A percentile compares a stretch with the other conserved stretches of the same genome.
These are phyloP conservation scores for Aegilops longissima DNA, from an alignment of 176 grass and related monocot genomes.

Conservation along the genomic window DNA sequence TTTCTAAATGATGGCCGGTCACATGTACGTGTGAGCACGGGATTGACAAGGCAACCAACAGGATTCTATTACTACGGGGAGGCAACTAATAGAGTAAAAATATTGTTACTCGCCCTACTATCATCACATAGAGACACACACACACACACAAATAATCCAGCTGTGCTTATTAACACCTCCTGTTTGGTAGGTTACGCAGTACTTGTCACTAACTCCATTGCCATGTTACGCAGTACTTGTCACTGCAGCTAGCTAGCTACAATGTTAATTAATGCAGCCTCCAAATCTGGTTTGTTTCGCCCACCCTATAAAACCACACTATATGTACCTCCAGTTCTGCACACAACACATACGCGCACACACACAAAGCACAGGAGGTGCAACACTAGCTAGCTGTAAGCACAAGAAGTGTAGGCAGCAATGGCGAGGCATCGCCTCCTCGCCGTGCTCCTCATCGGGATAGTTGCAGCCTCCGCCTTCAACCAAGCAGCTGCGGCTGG, in stretches of 20 bases:
- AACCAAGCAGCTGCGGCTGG: not conserved
- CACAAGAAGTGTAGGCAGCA: not conserved
- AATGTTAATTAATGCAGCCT: not conserved
- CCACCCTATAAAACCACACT: not conserved
- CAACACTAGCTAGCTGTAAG: not conserved
- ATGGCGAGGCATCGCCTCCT: slow-evolving; percentile 11
- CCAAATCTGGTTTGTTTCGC: not conserved
- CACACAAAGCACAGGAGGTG: not conserved
- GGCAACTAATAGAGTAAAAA: not conserved
- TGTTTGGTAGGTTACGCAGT: not conserved
- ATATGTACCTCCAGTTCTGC: not conserved
- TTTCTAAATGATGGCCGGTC: not conserved
- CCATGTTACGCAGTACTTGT: not conserved
- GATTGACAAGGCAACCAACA: not conserved
- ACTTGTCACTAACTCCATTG: not conserved
- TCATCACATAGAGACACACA: not conserved
- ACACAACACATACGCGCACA: not conserved
- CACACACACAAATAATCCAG: not conserved
- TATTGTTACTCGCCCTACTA: not conserved
- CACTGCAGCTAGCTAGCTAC: not conserved
- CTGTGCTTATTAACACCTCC: not conserved
- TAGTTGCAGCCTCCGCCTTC: slow-evolving; percentile 10
- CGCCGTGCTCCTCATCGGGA: not conserved
- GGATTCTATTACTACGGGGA: not conserved
- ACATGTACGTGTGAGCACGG: not conserved